phyloP scores from a whole-genome alignment of 306 rosid species.

The Fragaria nilgerrensis region DNA sequence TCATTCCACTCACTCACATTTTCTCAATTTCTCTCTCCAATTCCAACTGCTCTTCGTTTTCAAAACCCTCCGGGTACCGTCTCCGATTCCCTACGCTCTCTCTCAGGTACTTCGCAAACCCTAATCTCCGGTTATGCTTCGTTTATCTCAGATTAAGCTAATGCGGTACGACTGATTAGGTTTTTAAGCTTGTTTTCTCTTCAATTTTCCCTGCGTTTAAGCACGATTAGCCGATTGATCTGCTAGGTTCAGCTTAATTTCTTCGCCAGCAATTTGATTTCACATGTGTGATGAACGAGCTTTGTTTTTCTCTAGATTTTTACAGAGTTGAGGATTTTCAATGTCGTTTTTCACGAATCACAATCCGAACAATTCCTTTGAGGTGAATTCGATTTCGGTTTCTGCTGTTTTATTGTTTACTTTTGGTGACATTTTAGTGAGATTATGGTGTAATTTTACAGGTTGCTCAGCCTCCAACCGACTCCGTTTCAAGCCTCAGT shows the following conservation, averaged over 20 bases:
- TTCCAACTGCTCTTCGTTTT: not conserved
- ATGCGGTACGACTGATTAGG: not conserved
- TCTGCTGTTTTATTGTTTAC: not conserved
- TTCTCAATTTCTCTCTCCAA: not conserved
- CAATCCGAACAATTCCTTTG: constrained; percentile 7
- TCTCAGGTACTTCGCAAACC: not conserved
- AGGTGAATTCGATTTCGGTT: constrained; percentile 6
- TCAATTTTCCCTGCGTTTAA: not conserved
- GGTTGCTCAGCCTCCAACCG: constrained; percentile 79
- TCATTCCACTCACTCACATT: not conserved
- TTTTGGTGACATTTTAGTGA: not conserved
- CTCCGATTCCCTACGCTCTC: not conserved
- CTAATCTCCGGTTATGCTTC: not conserved
- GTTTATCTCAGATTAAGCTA: not conserved
- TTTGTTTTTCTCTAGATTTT: not conserved
- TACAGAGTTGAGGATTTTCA: constrained; percentile 1
- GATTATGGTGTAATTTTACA: constrained; percentile 14
- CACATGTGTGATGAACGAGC: not conserved
- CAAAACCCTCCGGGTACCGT: not conserved
- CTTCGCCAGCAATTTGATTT: not conserved
- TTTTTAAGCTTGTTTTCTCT: not conserved
- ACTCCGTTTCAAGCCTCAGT: constrained; percentile 63
- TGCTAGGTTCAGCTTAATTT: not conserved
- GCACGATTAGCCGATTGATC: not conserved
- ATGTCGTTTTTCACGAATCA: constrained; percentile 6